Base-by-base conservation (phyloP, 2,329 filamentous ascomycete genomes). In the Sporothrix mexicana region DNA sequence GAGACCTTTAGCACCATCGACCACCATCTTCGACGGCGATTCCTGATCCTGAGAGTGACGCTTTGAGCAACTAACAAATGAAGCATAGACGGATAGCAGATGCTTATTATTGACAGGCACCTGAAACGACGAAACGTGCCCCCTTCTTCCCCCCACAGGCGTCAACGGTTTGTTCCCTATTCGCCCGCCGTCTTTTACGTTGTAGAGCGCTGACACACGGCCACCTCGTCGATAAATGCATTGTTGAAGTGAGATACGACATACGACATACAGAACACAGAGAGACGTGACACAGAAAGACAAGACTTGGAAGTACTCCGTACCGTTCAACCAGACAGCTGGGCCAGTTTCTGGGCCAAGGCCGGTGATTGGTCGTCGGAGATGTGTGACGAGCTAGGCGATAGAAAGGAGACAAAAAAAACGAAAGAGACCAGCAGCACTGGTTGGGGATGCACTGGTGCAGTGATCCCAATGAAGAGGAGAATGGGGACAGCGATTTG, bases 91-190 rank as follows among this genome's bases (percentile, higher is more conserved):
- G 30, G 30, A 36, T 36, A 36, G 30, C 30, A 36, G 30, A 23
- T 47, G 41, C 41, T 20, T 15, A 15, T 17, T 23, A 47, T 25
- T 15, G 41, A 25, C 61, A 66, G 61, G 59, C 59, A 7, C 43
- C 17, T 66, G 61, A 66, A 66, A 66, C 61, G 47, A 43, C 30
- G 30, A 13, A 47, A 15, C 10, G n/a, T 43, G n/a, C n/a, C 41
- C 17, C 41, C n/a, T 66, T 20, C 7, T 17, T 17, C 41, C 10
- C 10, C 41, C 45, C 41, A 45, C 59, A 25, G 41, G 61, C 41
- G 61, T 47, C 41, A 66, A 47, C 20, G 41, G 61, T 43, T 20
- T 13, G 4, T 25, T 2, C 13, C 20, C 36, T 43, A 66, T 66
- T 47, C n/a, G 61, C 15, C 12, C 4, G 6, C 59, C 12, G 6